phyloP scores from a whole-genome alignment of 2,329 filamentous ascomycete species.

The Fusarium xyrophilum region DNA sequence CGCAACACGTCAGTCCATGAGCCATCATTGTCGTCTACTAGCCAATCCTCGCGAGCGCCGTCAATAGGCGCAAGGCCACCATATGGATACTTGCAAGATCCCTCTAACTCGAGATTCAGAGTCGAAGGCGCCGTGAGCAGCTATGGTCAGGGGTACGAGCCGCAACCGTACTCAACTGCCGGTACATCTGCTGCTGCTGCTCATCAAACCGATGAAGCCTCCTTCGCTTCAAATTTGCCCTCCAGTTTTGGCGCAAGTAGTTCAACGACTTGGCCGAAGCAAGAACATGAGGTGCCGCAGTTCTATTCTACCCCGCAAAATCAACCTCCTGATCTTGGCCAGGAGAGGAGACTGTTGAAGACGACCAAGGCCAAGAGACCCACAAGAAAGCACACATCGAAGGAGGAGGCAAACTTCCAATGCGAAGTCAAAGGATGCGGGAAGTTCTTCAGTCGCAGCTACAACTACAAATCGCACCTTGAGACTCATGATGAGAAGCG shows the following conservation, averaged over 20 bases:
- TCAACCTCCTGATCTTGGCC: constrained; percentile 31
- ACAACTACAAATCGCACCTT: constrained; percentile 87
- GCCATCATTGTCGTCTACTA: constrained; percentile 24
- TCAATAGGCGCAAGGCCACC: constrained; percentile 26
- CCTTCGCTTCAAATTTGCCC: constrained; percentile 32
- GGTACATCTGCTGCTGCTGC: constrained; percentile 23
- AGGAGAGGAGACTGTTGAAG: constrained; percentile 36
- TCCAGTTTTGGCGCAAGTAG: constrained; percentile 22
- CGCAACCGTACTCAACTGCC: constrained; percentile 32
- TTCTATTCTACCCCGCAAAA: constrained; percentile 32
- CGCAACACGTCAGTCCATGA: constrained; percentile 38
- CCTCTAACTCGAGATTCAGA: constrained; percentile 26
- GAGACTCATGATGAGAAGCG: constrained; percentile 80
- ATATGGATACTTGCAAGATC: constrained; percentile 39
- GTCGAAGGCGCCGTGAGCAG: constrained; percentile 27
- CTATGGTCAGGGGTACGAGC: constrained; percentile 35
- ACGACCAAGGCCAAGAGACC: constrained; percentile 44
- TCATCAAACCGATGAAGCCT: constrained; percentile 33
- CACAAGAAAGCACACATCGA: constrained; percentile 64
- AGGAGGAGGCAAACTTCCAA: constrained; percentile 73
- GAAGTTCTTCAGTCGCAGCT: constrained; percentile 80
- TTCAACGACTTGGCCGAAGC: constrained; percentile 35
- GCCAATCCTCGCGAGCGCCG: constrained; percentile 27
- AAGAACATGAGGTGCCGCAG: constrained; percentile 38
- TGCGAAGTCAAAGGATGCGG: constrained; percentile 75